Evolutionary conservation across 108 stramenopile species (phyloP), one percentile per base, ranked within the genome.

Genomic region (Poteriospumella lacustris): DNA sequence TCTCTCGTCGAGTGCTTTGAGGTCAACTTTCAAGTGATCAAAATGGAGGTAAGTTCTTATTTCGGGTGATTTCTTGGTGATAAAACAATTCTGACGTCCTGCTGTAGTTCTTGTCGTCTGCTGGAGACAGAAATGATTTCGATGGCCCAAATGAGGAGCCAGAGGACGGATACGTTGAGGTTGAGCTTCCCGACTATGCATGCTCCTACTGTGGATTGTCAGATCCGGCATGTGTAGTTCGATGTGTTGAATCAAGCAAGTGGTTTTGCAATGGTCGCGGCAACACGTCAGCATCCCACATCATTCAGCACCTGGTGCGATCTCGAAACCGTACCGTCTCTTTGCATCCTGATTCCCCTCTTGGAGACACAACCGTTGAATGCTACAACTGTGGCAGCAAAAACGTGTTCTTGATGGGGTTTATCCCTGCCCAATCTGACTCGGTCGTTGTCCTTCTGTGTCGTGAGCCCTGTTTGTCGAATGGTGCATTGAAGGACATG

Each of bases 241-340:
- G 87, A 43, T 96, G 97, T 76, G 93, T 95, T 31, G 93, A 94
- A 76, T 89, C 90, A 31, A 89, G 90, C 52, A 96, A 96, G 77
- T 99, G 98, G 98, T 94, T 99, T 72, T 99, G 98, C 86, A 99
- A 96, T 82, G 91, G 93, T 31, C 40, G 90, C 89, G 28, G 91
- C 85, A 81, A 79, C 42, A 90, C 90, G 26, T 87, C 90, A 2
- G 94, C 91, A 15, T 91, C 92, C 39, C 96, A 96, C 79, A 84
- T 96, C 29, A 90, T 99, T 31, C 92, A 97, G 80, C 98, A 99
- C 78, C 90, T 99, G 58, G 96, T 87, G 31, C 76, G 83, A 5
- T 42, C 82, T 73, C 70, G 70, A 12, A 42, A 2, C 19, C 44
- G 38, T 68, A 79, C 80, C 58, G 84, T 85, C 2, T 79, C 64